These are phyloP conservation scores for Candida chilensis DNA, from an alignment of 805 yeast species.

Conservation along the genomic window DNA sequence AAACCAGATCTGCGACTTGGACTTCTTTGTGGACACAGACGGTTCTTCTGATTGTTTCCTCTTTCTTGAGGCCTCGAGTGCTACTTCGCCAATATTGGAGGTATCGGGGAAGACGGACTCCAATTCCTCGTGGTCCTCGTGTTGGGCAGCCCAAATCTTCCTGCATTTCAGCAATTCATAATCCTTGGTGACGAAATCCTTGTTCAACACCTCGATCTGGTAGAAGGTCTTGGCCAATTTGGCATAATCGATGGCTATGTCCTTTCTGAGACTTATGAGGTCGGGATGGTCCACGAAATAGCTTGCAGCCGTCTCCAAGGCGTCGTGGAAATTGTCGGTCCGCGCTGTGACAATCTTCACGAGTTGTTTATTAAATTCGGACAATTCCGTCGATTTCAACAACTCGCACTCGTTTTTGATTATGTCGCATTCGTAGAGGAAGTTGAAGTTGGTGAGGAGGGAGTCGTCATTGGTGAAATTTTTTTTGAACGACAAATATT, in stretches of 20 bases:
- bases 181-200: background rate
- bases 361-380: background rate
- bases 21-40: background rate
- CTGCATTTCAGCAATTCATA: background rate
- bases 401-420: background rate
- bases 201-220: background rate
- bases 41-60: too few species aligned
- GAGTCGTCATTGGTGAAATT: too few species aligned
- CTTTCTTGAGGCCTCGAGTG: background rate
- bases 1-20: too few species aligned
- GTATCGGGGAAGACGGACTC: too few species aligned
- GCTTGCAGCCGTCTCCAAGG: background rate
- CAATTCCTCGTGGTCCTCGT: background rate
- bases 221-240: background rate
- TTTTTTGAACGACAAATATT: too few species aligned
- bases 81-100: background rate
- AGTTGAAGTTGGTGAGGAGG: conserved; percentile 1
- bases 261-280: background rate
- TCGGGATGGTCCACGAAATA: background rate
- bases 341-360: background rate
- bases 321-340: background rate
- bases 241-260: background rate
- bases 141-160: background rate
- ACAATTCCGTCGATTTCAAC: background rate
- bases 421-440: background rate